phyloP scores from a whole-genome alignment of 2,329 filamentous ascomycete species.

The Amauroascus verrucosus region DNA sequence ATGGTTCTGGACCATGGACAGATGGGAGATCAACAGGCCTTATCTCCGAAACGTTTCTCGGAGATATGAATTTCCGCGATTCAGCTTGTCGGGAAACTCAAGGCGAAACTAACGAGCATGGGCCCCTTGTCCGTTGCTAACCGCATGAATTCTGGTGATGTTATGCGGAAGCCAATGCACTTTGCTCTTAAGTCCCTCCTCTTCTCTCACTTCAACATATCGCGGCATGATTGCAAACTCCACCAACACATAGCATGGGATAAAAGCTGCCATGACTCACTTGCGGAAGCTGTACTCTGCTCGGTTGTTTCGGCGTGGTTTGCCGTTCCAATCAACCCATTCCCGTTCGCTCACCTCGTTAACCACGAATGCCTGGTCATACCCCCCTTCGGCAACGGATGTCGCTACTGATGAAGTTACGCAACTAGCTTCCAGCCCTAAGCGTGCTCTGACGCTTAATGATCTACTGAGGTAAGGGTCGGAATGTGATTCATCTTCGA shows the following conservation, averaged over 20 bases:
- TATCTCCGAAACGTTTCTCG: too few species aligned
- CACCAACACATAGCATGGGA: neutral
- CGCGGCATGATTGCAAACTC: neutral
- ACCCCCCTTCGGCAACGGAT: conserved; percentile 39
- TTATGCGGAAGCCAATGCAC: neutral
- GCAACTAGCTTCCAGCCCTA: conserved; percentile 62
- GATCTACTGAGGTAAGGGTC: conserved; percentile 70
- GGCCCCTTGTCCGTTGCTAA: conserved; percentile 1
- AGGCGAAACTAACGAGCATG: too few species aligned
- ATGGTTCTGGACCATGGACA: too few species aligned
- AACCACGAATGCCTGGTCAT: conserved; percentile 26
- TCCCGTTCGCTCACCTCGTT: conserved; percentile 11
- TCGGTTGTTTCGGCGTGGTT: conserved; percentile 4
- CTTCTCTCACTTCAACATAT: neutral
- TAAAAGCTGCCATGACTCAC: conserved; percentile 17
- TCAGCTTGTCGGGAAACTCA: too few species aligned
- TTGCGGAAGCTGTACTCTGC: conserved; percentile 14
- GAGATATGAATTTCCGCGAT: too few species aligned
- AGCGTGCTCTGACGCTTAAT: conserved; percentile 72
- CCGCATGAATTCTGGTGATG: neutral
- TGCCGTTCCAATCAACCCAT: neutral
- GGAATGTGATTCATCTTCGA: neutral
- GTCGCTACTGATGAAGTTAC: conserved; percentile 67
- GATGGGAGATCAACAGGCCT: too few species aligned
- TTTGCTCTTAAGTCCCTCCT: neutral